Percentiles rank a stretch among this genome's conserved stretches.
Evolutionary conservation across 495 filamentous ascomycete species (phyloP).

Genomic region (Neurospora sp.): DNA sequence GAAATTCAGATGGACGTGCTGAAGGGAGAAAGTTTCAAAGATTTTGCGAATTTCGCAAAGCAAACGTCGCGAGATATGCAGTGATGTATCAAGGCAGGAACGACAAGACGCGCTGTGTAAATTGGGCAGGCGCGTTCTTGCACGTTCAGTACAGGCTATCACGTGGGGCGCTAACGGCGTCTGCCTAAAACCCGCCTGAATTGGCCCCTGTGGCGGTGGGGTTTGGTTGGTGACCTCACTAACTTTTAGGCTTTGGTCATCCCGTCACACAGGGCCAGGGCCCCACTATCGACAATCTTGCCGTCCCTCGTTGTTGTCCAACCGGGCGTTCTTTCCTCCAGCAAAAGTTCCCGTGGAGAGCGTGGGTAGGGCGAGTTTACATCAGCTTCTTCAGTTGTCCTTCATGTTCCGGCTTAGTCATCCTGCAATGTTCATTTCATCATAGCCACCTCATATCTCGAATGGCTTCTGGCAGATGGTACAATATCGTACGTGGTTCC

Average conservation of each 20-base stretch:
- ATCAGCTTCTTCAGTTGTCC: neutral
- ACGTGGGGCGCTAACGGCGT: constrained; percentile 8
- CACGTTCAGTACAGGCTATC: constrained; percentile 15
- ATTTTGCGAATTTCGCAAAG: neutral
- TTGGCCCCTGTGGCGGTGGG: neutral
- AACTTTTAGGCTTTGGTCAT: neutral
- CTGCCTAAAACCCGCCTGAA: neutral
- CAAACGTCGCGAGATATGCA: neutral
- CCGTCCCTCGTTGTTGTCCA: neutral
- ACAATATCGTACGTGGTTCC: neutral
- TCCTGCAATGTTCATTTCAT: neutral
- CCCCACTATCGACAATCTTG: neutral
- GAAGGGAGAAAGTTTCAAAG: neutral
- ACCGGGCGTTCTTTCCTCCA: neutral
- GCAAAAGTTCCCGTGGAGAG: neutral
- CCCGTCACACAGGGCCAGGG: neutral
- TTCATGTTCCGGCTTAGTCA: neutral
- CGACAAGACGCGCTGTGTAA: neutral
- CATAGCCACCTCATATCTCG: neutral
- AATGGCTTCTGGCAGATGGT: neutral
- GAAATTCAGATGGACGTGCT: neutral
- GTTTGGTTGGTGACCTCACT: neutral
- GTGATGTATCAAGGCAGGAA: neutral
- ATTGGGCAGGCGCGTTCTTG: neutral
- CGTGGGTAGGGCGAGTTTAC: neutral